phyloP scores from a whole-genome alignment of 2,329 filamentous ascomycete species.

The Colletotrichum sansevieriae region DNA sequence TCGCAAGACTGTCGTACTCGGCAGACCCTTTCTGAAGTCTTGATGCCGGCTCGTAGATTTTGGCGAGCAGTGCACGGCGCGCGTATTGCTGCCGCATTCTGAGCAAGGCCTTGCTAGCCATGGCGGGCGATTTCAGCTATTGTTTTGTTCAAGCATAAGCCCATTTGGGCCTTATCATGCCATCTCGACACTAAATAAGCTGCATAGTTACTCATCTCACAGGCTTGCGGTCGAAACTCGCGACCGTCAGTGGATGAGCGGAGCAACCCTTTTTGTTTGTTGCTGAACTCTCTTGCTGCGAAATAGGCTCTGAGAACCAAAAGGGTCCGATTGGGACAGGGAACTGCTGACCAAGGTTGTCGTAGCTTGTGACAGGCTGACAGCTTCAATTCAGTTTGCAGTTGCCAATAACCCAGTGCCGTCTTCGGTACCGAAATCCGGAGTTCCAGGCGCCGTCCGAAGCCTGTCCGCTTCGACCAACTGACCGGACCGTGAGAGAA shows the following conservation, averaged over 20 bases:
- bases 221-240: no score
- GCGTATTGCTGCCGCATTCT: slow-evolving; percentile 14
- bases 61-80: slow-evolving; percentile 21
- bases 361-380: background rate
- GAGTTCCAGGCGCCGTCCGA: slow-evolving; percentile 3
- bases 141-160: background rate
- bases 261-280: no score
- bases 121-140: background rate
- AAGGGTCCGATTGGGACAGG: background rate
- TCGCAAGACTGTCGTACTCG: slow-evolving; percentile 42
- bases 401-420: background rate
- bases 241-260: background rate
- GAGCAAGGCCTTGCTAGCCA: background rate
- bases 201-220: no score
- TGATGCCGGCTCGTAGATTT: slow-evolving; percentile 33
- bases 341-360: no score
- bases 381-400: background rate
- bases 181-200: background rate
- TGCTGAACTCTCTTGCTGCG: background rate
- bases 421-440: slow-evolving; percentile 15
- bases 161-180: background rate
- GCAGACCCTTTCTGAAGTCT: slow-evolving; percentile 28
- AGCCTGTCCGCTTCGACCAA: slow-evolving; percentile 16
- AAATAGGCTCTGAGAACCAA: background rate
- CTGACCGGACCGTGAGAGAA: background rate